Conservation (phyloP, 106 monocot genomes). For the Apostasia ramifera region DNA sequence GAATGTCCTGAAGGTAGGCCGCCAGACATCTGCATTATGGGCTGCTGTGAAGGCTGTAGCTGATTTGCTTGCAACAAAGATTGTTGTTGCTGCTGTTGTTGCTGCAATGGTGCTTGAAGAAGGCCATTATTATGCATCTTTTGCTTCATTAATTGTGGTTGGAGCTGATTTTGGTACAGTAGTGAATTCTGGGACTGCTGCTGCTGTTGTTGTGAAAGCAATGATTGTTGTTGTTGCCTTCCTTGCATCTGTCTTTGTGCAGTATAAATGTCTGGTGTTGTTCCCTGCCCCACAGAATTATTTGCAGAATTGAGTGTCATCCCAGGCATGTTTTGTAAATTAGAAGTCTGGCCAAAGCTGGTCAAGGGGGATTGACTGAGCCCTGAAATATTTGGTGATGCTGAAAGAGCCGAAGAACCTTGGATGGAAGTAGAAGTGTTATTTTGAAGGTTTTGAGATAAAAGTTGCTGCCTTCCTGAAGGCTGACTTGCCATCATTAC, state of each 20-base stretch:
- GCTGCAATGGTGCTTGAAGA: constrained; percentile 41
- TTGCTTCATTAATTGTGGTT: constrained; percentile 36
- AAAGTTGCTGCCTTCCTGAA: too few species aligned
- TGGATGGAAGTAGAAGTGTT: constrained; percentile 32
- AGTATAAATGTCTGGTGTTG: constrained; percentile 46
- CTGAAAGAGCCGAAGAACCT: constrained; percentile 32
- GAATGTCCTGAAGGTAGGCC: constrained; percentile 36
- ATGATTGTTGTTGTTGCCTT: constrained; percentile 43
- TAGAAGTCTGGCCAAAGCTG: constrained; percentile 37
- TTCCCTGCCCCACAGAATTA: constrained; percentile 31
- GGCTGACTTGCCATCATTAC: too few species aligned
- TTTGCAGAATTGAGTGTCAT: constrained; percentile 34
- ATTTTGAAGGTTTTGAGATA: constrained; percentile 50
- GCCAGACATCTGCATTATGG: constrained; percentile 57
- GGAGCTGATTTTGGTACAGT: constrained; percentile 48
- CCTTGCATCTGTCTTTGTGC: constrained; percentile 56
- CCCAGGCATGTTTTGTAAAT: constrained; percentile 46
- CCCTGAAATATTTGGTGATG: constrained; percentile 40
- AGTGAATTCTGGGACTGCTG: constrained; percentile 49
- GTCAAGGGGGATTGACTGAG: constrained; percentile 43
- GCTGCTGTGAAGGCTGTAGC: constrained; percentile 43
- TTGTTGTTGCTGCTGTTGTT: constrained; percentile 55
- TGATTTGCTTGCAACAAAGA: constrained; percentile 41
- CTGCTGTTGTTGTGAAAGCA: constrained; percentile 37
- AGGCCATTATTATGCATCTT: constrained; percentile 43